Percentiles rank a stretch among this genome's conserved stretches.
These are phyloP conservation scores for Phyllosticta capitalensis DNA, from an alignment of 2,329 filamentous ascomycete species.

Conservation along the genomic window DNA sequence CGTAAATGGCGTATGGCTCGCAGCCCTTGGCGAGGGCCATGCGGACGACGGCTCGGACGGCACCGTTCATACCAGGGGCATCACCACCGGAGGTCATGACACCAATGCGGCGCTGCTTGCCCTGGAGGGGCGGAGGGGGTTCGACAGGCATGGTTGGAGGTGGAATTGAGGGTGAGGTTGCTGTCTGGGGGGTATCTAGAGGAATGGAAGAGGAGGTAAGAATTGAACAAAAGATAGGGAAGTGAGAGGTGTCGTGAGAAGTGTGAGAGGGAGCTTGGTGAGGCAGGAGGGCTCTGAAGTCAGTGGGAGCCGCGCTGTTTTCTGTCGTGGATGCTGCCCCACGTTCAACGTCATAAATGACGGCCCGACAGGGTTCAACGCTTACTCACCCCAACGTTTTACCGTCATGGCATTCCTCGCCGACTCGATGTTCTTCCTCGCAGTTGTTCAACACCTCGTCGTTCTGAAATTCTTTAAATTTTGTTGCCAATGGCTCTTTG, in stretches of 20 bases:
- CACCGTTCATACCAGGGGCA: conserved; percentile 89
- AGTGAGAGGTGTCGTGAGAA: neutral
- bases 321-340: neutral
- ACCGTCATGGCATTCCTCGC: neutral
- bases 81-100: conserved; percentile 94
- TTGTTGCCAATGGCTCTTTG: neutral
- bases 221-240: neutral
- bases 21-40: conserved; percentile 71
- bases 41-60: conserved; percentile 80
- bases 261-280: neutral
- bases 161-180: neutral
- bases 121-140: conserved; percentile 26
- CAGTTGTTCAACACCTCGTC: neutral
- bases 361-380: neutral
- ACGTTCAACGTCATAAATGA: neutral
- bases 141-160: conserved; percentile 17
- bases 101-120: conserved; percentile 59
- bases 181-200: neutral
- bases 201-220: neutral
- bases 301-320: neutral
- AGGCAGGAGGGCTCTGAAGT: neutral
- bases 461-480: neutral
- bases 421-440: neutral
- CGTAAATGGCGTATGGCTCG: conserved; percentile 51
- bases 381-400: neutral